Evolutionary conservation across 2,329 filamentous ascomycete species (phyloP), one percentile per base, ranked within the genome.

Genomic region (Cyclaneusma minus): DNA sequence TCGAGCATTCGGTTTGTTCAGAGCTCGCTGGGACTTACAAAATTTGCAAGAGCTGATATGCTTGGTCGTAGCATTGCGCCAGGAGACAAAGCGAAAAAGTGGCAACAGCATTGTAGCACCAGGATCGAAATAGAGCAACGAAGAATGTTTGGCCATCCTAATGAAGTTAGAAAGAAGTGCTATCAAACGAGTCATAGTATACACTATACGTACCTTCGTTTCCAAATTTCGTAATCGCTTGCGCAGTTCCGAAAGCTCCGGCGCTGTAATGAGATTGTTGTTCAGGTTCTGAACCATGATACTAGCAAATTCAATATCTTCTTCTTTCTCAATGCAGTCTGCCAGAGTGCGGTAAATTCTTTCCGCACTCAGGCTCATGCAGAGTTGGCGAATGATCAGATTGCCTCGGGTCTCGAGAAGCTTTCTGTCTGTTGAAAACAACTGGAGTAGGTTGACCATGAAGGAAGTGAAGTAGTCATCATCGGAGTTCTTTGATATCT

Each of bases 201-300:
- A n/a, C n/a, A n/a, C n/a, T n/a, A n/a, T n/a, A 31, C 40, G 29
- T 54, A 78, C 77, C 55, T 74, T 85, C 7, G 77, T 83, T 49
- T 98, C 89, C 2, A 94, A 60, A 41, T 93, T 98, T 17, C 89
- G 68, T 26, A 98, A 58, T 22, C 89, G 64, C 50, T 93, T 94
- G 23, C 89, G 72, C 35, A 98, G 62, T 40, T 95, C 91, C 2
- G 82, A 73, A 16, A 98, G 60, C 51, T 98, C 85, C 1, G 91
- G 89, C 0, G 91, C 89, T 2, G 91, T 98, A 38, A 98, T 94
- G 29, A 98, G 72, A 43, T 98, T 98, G 51, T 98, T 98, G 56
- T 98, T 98, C 27, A 98, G 63, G 43, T 95, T 95, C 50, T 98
- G 89, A 16, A 98, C 84, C 89, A 98, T 98, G 42, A 98, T 95